Evolutionary conservation across 305 asterid genomes (phyloP).

Genomic region (Rubia occidens): DNA sequence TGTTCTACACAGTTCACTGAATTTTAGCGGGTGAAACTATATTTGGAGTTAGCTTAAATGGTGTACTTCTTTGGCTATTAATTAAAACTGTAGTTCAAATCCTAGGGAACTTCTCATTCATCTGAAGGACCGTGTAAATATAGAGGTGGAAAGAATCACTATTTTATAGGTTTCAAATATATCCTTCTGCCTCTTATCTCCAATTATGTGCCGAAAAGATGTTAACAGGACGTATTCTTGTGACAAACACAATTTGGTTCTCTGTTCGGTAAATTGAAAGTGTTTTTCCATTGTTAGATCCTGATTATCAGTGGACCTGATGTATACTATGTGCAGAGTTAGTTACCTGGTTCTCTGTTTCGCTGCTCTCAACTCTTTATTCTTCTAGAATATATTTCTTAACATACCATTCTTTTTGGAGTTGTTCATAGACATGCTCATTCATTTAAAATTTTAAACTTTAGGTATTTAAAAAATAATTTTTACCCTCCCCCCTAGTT

Average conservation of each 20-base stretch:
- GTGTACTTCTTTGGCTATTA: too few relatives aligned
- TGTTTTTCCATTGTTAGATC: neutral
- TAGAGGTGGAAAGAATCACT: too few relatives aligned
- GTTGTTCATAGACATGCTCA: neutral
- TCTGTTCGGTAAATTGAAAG: neutral
- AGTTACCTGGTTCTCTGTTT: neutral
- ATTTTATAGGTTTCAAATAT: too few relatives aligned
- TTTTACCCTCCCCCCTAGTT: slow-evolving; percentile 1
- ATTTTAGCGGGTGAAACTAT: too few relatives aligned
- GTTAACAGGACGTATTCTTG: neutral
- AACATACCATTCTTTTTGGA: neutral
- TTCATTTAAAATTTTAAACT: neutral
- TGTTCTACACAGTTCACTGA: too few relatives aligned
- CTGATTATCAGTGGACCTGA: neutral
- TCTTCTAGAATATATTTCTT: neutral
- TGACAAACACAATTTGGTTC: too few relatives aligned
- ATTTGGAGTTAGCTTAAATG: too few relatives aligned
- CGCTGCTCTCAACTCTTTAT: neutral
- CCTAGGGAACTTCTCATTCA: too few relatives aligned
- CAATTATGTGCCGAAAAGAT: neutral
- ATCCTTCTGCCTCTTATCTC: neutral
- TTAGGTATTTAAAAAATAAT: neutral
- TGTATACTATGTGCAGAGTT: neutral
- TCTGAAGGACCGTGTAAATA: too few relatives aligned
- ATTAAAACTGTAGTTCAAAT: too few relatives aligned